phyloP scores from a whole-genome alignment of 2,329 filamentous ascomycete species.

The Ophiocordyceps camponoti-rufipedis region DNA sequence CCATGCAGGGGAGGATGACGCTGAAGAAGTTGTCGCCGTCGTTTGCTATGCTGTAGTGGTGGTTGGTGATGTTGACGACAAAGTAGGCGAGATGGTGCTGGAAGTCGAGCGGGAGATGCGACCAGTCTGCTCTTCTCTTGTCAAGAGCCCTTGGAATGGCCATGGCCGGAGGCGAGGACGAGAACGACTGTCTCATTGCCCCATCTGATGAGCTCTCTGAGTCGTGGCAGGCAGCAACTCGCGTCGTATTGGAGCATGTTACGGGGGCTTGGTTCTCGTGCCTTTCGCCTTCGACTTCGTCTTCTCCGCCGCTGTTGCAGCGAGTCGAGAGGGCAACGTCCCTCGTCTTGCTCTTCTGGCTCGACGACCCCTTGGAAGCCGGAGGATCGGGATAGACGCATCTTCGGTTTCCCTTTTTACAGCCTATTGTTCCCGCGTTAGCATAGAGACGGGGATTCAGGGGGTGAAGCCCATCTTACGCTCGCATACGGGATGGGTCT shows the following conservation, averaged over 20 bases:
- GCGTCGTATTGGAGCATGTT: constrained; percentile 18
- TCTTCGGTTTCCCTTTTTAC: constrained; percentile 77
- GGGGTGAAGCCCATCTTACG: constrained; percentile 23
- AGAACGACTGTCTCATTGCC: too few relatives aligned
- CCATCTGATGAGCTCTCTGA: constrained; percentile 35
- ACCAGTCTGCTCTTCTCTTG: constrained; percentile 25
- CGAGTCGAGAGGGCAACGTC: constrained; percentile 18
- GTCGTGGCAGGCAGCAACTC: constrained; percentile 19
- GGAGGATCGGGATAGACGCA: constrained; percentile 73
- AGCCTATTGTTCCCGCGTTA: constrained; percentile 35
- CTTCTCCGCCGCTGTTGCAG: constrained; percentile 29
- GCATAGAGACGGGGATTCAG: neutral
- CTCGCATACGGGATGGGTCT: constrained; percentile 73
- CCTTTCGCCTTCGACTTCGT: constrained; percentile 19
- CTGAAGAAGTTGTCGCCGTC: constrained; percentile 59
- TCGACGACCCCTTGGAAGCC: constrained; percentile 18
- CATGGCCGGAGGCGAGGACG: constrained; percentile 12
- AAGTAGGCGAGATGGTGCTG: constrained; percentile 68
- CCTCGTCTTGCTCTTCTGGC: constrained; percentile 16
- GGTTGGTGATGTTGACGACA: constrained; percentile 55
- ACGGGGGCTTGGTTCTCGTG: constrained; percentile 16
- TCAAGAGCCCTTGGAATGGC: constrained; percentile 8
- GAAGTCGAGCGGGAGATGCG: constrained; percentile 47
- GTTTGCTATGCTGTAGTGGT: constrained; percentile 65
- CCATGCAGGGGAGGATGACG: constrained; percentile 50